Percentiles rank a stretch among this genome's conserved stretches.
phyloP scores from a whole-genome alignment of 352 stramenopile genomes.

The Pythium apleroticum region DNA sequence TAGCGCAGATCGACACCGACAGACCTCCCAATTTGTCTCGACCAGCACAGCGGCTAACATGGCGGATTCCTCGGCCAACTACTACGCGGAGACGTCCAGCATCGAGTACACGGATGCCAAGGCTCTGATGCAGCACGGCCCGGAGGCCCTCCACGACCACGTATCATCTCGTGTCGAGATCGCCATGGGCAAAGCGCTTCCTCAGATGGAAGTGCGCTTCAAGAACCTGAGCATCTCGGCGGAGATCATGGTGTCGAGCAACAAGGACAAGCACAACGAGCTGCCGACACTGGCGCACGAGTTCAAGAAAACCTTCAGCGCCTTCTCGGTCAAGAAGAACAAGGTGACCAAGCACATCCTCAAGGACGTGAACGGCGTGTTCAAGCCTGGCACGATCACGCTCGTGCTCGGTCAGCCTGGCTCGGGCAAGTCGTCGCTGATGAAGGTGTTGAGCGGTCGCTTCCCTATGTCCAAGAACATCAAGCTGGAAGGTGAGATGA shows the following conservation, averaged over 20 bases:
- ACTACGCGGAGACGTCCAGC: background rate
- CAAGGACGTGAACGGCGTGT: conserved; percentile 35
- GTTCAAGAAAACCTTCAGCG: background rate
- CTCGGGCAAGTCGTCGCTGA: conserved; percentile 50
- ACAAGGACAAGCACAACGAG: background rate
- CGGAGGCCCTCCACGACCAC: conserved; percentile 36
- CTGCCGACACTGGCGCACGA: conserved; percentile 10
- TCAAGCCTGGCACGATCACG: conserved; percentile 46
- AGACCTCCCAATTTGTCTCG: background rate
- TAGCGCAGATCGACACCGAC: conserved; percentile 22
- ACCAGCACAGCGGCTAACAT: background rate
- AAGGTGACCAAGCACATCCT: conserved; percentile 4
- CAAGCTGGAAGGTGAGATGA: conserved; percentile 37
- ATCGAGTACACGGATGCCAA: background rate
- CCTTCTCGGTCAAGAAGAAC: background rate
- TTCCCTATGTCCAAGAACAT: conserved; percentile 47
- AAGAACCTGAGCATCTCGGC: conserved; percentile 41
- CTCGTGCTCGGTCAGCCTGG: conserved; percentile 51
- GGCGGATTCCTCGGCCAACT: background rate
- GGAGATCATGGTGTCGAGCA: background rate
- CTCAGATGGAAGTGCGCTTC: conserved; percentile 58
- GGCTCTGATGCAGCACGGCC: conserved; percentile 26
- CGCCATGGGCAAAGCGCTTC: conserved; percentile 39
- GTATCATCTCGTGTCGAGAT: conserved; percentile 39
- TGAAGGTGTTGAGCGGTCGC: conserved; percentile 51